phyloP scores from a whole-genome alignment of 2,329 filamentous ascomycete genomes.

The Trichoderma koningiopsis region DNA sequence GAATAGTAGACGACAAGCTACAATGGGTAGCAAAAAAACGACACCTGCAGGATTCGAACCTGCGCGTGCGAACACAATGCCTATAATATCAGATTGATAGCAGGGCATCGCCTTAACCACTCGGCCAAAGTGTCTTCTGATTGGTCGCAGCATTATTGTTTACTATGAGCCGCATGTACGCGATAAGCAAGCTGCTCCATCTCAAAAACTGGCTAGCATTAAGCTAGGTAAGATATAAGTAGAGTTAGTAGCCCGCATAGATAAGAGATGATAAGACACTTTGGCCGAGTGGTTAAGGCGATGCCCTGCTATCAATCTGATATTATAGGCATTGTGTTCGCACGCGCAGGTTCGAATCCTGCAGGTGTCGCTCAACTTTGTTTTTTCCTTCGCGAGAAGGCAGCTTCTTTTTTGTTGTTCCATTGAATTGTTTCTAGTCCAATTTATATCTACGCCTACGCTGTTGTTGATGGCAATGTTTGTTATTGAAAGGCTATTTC shows the following conservation, averaged over 20 bases:
- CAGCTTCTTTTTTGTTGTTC: not conserved
- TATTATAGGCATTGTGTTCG: conserved; percentile 26
- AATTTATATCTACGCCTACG: not conserved
- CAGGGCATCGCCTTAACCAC: conserved; percentile 27
- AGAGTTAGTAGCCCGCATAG: too few relatives aligned
- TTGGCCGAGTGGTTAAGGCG: conserved; percentile 27
- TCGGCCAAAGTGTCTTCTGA: conserved; percentile 25
- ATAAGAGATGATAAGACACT: conserved; percentile 18
- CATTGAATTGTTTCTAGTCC: not conserved
- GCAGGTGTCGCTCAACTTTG: conserved; percentile 22
- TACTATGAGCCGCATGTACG: too few relatives aligned
- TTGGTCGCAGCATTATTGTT: too few relatives aligned
- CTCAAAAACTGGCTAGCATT: too few relatives aligned
- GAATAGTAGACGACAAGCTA: not conserved
- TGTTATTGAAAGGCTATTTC: not conserved
- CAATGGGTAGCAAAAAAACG: not conserved
- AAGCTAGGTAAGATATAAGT: too few relatives aligned
- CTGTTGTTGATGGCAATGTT: too few relatives aligned
- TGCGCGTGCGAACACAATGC: conserved; percentile 27
- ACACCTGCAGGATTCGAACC: conserved; percentile 27
- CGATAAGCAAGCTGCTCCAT: too few relatives aligned
- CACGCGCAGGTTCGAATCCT: conserved; percentile 27
- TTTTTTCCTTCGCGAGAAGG: not conserved
- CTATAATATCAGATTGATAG: conserved; percentile 19
- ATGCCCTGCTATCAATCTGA: conserved; percentile 22